A percentile compares a stretch with the other conserved stretches of the same genome.
Evolutionary conservation across 306 rosid genomes (phyloP).

Genomic region (Corylus avellana): DNA sequence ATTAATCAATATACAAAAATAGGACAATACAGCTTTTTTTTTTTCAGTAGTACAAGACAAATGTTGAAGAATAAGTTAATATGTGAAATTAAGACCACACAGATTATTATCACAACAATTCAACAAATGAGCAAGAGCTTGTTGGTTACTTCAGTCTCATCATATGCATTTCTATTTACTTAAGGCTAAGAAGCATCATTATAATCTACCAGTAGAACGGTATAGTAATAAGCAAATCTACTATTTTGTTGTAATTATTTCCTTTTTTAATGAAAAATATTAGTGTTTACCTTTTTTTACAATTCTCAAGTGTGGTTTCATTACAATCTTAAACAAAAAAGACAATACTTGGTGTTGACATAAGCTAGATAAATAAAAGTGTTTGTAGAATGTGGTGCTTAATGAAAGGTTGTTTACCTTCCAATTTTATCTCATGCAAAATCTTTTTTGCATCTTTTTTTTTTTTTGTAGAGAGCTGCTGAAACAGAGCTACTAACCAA

Average conservation of each 20-base stretch:
- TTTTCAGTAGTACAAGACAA: neutral
- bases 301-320: neutral
- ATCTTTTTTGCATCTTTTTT: constrained; percentile 24
- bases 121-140: neutral
- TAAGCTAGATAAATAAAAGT: neutral
- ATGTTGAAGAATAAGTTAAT: neutral
- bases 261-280: neutral
- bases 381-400: neutral
- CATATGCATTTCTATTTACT: neutral
- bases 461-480: constrained; percentile 74
- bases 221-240: neutral
- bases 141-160: neutral
- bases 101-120: neutral
- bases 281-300: neutral
- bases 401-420: neutral
- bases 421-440: constrained; percentile 29
- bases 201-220: neutral
- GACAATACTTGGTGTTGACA: neutral
- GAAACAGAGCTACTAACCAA: constrained; percentile 76
- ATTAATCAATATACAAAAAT: neutral
- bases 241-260: neutral
- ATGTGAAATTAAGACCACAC: neutral
- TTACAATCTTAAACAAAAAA: neutral
- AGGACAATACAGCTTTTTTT: neutral
- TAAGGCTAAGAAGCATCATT: neutral